Evolutionary conservation across 2,329 filamentous ascomycete genomes (phyloP).

Genomic region (Nannizzia gypsea): DNA sequence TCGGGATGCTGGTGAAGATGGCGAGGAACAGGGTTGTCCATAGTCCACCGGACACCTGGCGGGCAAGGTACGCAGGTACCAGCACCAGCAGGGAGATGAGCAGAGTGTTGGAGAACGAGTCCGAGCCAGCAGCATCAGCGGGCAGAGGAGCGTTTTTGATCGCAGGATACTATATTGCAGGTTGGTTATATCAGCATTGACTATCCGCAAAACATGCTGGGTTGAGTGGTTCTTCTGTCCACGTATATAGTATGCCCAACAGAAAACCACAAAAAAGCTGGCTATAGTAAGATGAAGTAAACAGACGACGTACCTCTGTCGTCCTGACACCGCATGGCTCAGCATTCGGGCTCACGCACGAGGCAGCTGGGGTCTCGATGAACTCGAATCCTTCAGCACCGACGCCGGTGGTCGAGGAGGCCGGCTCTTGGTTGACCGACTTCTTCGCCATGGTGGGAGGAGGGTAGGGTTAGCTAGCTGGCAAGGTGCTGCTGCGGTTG

Average conservation of each 20-base stretch:
- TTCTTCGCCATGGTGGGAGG: constrained; percentile 1
- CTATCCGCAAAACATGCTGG: constrained; percentile 8
- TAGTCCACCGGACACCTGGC: constrained; percentile 71
- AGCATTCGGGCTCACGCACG: constrained; percentile 38
- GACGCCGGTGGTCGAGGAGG: not conserved
- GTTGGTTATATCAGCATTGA: not conserved
- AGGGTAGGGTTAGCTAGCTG: not conserved
- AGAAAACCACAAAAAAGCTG: constrained; percentile 9
- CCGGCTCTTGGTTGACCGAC: not conserved
- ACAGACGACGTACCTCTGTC: constrained; percentile 38
- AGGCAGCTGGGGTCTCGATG: constrained; percentile 49
- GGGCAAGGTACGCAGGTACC: constrained; percentile 69
- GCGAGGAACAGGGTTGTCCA: constrained; percentile 83
- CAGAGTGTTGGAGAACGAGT: constrained; percentile 74
- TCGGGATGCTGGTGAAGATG: constrained; percentile 63
- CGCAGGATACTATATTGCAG: constrained; percentile 57
- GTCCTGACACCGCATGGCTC: constrained; percentile 50
- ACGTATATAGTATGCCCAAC: constrained; percentile 10
- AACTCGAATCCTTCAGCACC: constrained; percentile 34
- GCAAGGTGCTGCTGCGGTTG: not conserved
- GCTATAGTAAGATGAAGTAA: constrained; percentile 5
- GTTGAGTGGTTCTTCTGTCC: not conserved
- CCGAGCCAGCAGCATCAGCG: constrained; percentile 71
- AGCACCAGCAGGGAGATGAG: constrained; percentile 58
- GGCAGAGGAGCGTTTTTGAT: constrained; percentile 94